phyloP scores from a whole-genome alignment of 164 flowering plant species.

The Malania oleifera region DNA sequence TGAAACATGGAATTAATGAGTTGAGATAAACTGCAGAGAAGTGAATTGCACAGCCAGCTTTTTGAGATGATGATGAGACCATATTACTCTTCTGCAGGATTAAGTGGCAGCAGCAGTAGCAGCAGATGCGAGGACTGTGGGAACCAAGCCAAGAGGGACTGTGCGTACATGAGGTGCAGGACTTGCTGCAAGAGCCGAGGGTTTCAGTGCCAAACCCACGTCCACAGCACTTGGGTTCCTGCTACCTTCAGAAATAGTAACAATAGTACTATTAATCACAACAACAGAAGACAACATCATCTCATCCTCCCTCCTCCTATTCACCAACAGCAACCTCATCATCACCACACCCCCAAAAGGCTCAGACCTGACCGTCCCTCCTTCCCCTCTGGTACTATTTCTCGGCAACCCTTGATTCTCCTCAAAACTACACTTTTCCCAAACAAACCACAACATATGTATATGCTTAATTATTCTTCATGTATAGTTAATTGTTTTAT shows the following conservation, averaged over 20 bases:
- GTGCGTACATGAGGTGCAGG: constrained; percentile 36
- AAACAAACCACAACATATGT: neutral
- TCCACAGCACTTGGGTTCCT: constrained; percentile 50
- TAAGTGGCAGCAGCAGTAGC: too few species aligned
- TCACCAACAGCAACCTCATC: constrained; percentile 14
- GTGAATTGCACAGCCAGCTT: too few species aligned
- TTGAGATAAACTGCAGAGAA: too few species aligned
- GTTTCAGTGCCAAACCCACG: constrained; percentile 38
- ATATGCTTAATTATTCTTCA: neutral
- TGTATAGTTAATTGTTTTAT: too few species aligned
- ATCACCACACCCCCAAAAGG: constrained; percentile 15
- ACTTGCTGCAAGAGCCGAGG: constrained; percentile 45
- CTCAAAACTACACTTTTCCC: neutral
- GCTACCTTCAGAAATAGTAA: neutral
- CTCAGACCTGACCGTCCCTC: constrained; percentile 4
- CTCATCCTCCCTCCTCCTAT: constrained; percentile 9
- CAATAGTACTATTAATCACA: too few species aligned
- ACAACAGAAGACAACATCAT: constrained; percentile 22
- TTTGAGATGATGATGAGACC: too few species aligned
- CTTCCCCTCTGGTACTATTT: constrained; percentile 4
- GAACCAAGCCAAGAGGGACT: constrained; percentile 45
- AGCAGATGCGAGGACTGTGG: constrained; percentile 45
- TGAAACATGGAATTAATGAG: too few species aligned
- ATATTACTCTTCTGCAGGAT: too few species aligned
- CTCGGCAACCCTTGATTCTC: neutral